These are phyloP conservation scores for Amylocarpus encephaloides DNA, from an alignment of 2,329 filamentous ascomycete species.

Conservation along the genomic window DNA sequence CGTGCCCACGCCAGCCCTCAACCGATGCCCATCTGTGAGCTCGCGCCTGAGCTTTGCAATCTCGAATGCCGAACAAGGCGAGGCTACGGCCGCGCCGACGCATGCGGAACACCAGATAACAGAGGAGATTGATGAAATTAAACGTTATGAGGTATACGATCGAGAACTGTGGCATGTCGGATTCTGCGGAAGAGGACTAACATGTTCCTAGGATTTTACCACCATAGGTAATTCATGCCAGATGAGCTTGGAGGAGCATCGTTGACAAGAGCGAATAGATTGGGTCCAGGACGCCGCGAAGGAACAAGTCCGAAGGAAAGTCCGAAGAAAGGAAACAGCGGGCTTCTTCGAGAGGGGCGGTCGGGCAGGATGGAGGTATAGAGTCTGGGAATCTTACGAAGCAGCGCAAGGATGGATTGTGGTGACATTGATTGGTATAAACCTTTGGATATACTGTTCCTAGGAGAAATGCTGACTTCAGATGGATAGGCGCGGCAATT, in stretches of 20 bases:
- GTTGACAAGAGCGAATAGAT: slow-evolving; percentile 50
- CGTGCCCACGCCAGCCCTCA: slow-evolving; percentile 21
- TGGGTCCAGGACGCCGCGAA: slow-evolving; percentile 97
- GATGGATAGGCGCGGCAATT: slow-evolving; percentile 62
- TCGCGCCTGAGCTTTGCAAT: slow-evolving; percentile 59
- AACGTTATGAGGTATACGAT: slow-evolving; percentile 73
- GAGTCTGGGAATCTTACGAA: slow-evolving; percentile 81
- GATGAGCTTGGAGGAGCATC: neutral
- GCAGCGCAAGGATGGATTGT: slow-evolving; percentile 98
- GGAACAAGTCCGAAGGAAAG: slow-evolving; percentile 76
- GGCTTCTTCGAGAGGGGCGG: slow-evolving; percentile 63
- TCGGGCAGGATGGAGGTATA: slow-evolving; percentile 69
- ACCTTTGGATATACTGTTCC: neutral
- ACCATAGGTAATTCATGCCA: slow-evolving; percentile 60
- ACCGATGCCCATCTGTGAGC: slow-evolving; percentile 24
- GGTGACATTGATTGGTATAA: slow-evolving; percentile 72
- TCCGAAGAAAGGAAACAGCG: slow-evolving; percentile 64
- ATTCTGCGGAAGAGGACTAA: slow-evolving; percentile 9
- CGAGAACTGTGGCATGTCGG: slow-evolving; percentile 4
- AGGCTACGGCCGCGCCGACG: slow-evolving; percentile 43
- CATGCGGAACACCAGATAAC: slow-evolving; percentile 66
- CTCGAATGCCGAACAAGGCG: slow-evolving; percentile 57
- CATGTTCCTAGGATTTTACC: slow-evolving; percentile 66
- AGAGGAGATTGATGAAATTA: slow-evolving; percentile 96
- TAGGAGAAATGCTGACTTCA: slow-evolving; percentile 8